Conservation (phyloP, 345 rosid genomes). For the Melaleuca quinquenervia region DNA sequence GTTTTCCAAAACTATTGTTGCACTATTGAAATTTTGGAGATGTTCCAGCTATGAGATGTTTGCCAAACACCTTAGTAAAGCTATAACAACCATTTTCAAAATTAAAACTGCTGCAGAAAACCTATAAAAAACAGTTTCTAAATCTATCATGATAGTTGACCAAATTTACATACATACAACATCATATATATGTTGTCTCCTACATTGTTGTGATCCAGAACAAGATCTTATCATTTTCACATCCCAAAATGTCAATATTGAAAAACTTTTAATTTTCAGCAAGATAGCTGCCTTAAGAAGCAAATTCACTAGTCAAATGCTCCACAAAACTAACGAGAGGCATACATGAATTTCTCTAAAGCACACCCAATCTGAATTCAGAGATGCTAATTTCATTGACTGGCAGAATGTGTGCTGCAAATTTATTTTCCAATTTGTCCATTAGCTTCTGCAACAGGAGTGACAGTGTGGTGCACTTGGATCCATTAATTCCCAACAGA, state of each 20-base stretch:
- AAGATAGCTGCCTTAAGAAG: background rate
- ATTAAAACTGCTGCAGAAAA: background rate
- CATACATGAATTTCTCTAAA: background rate
- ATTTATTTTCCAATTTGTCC: background rate
- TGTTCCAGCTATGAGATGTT: background rate
- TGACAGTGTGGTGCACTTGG: background rate
- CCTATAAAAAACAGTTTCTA: background rate
- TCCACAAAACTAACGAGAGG: background rate
- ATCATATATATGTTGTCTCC: background rate
- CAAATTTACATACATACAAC: background rate
- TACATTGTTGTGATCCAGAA: background rate
- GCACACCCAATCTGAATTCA: background rate
- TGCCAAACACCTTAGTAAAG: background rate
- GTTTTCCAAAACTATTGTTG: background rate
- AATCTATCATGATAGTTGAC: background rate
- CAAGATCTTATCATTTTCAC: background rate
- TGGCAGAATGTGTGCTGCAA: background rate
- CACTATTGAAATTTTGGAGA: background rate
- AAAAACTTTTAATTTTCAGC: background rate
- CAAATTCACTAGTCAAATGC: background rate
- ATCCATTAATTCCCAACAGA: background rate
- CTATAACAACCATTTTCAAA: background rate
- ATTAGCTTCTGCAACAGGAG: background rate
- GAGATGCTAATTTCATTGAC: background rate
- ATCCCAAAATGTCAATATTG: background rate